Conservation (phyloP, 257 asterid genomes). For the Gardenia jasminoides region DNA sequence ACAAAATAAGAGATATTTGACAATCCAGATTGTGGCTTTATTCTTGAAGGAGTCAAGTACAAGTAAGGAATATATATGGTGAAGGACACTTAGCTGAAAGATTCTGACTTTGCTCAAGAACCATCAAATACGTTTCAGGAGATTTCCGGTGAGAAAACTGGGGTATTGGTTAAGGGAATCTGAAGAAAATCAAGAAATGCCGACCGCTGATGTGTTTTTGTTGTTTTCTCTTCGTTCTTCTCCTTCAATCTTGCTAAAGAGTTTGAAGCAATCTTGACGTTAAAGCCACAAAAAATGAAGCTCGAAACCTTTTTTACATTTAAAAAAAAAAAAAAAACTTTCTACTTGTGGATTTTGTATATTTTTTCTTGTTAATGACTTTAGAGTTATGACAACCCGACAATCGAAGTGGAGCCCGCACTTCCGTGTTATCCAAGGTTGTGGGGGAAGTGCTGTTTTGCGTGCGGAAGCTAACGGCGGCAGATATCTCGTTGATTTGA, state of each 20-base stretch:
- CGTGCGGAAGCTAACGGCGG: conserved; percentile 5
- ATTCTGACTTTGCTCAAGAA: conserved; percentile 42
- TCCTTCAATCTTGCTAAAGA: not conserved
- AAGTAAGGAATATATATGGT: conserved; percentile 20
- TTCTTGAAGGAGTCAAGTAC: conserved; percentile 16
- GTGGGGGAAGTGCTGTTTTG: conserved; percentile 31
- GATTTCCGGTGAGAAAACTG: conserved; percentile 27
- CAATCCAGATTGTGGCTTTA: conserved; percentile 17
- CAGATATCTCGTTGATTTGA: conserved; percentile 12
- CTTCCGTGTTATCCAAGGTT: conserved; percentile 54
- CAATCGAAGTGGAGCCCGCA: conserved; percentile 31
- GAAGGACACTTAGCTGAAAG: conserved; percentile 40
- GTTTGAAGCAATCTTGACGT: conserved; percentile 40
- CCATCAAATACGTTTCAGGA: conserved; percentile 35
- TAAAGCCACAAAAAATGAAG: conserved; percentile 39
- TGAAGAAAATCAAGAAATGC: conserved; percentile 24
- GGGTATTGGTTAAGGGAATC: conserved; percentile 28
- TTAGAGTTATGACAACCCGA: not conserved
- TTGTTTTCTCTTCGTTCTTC: not conserved
- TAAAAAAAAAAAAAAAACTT: no score
- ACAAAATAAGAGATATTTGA: conserved; percentile 5
- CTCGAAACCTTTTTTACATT: not conserved
- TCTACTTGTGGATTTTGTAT: not conserved
- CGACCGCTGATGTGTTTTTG: conserved; percentile 24
- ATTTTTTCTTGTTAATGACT: not conserved